These are phyloP conservation scores for Sphagnum contortum DNA, from an alignment of 225 moss, liverwort and hornwort species.

Conservation along the genomic window DNA sequence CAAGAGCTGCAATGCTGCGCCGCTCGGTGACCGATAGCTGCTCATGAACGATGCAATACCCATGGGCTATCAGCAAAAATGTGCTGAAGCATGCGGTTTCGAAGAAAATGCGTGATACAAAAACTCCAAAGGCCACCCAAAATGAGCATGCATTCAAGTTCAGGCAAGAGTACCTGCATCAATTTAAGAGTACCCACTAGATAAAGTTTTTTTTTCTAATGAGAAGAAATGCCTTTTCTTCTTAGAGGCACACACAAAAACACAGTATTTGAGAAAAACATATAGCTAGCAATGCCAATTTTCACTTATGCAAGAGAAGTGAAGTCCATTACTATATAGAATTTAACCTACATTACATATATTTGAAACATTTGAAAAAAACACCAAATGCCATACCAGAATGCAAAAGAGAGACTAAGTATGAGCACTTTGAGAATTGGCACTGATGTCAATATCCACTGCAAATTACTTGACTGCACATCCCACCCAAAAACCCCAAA, in stretches of 20 bases:
- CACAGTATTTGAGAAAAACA: not conserved
- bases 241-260: not conserved
- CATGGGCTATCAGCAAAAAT: conserved; percentile 77
- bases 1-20: conserved; percentile 73
- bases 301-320: too few species aligned
- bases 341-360: too few species aligned
- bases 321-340: too few species aligned
- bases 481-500: not conserved
- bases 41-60: conserved; percentile 89
- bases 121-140: conserved; percentile 91
- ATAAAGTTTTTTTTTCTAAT: too few species aligned
- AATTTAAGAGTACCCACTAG: conserved; percentile 2
- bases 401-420: conserved; percentile 75
- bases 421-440: conserved; percentile 75
- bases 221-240: too few species aligned
- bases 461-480: conserved; percentile 83
- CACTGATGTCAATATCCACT: conserved; percentile 73
- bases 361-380: too few species aligned
- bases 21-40: conserved; percentile 75
- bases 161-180: conserved; percentile 81
- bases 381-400: conserved; percentile 38
- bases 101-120: conserved; percentile 83
- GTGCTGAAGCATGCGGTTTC: conserved; percentile 83
- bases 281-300: too few species aligned
- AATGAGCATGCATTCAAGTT: conserved; percentile 81